These are phyloP conservation scores for Boletus pseudo-olivaceus DNA, from an alignment of 768 basidiomycete genomes.

Conservation along the genomic window DNA sequence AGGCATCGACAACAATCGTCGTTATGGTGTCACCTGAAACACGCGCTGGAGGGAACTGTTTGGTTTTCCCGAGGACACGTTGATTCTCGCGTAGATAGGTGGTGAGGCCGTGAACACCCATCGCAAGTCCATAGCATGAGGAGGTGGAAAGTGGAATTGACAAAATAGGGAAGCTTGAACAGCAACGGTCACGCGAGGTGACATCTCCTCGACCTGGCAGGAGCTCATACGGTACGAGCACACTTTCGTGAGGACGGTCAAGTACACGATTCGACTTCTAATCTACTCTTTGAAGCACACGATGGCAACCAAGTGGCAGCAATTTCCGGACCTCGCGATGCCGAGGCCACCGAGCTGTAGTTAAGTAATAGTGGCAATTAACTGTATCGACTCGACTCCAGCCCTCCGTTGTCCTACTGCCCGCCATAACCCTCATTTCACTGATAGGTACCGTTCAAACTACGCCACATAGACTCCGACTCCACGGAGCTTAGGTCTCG, in stretches of 20 bases:
- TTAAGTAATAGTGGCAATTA: not conserved
- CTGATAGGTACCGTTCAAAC: not conserved
- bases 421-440: not conserved
- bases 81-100: slow-evolving; percentile 49
- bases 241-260: not conserved
- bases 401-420: slow-evolving; percentile 5
- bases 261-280: not conserved
- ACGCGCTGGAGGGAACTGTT: slow-evolving; percentile 24
- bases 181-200: not conserved
- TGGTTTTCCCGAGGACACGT: slow-evolving; percentile 35
- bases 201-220: no score
- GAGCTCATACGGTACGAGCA: not conserved
- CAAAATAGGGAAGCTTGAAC: slow-evolving; percentile 1
- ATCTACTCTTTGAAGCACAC: slow-evolving; percentile 1
- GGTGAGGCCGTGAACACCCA: slow-evolving; percentile 53
- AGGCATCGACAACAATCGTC: slow-evolving; percentile 74
- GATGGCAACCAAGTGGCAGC: slow-evolving; percentile 4
- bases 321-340: not conserved
- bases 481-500: not conserved
- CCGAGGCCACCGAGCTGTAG: slow-evolving; percentile 8
- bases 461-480: not conserved
- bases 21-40: slow-evolving; percentile 22
- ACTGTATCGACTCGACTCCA: not conserved
- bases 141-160: not conserved
- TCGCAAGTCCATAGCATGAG: slow-evolving; percentile 22